Conservation (phyloP, 805 yeast genomes). For the Metschnikowia matae region DNA sequence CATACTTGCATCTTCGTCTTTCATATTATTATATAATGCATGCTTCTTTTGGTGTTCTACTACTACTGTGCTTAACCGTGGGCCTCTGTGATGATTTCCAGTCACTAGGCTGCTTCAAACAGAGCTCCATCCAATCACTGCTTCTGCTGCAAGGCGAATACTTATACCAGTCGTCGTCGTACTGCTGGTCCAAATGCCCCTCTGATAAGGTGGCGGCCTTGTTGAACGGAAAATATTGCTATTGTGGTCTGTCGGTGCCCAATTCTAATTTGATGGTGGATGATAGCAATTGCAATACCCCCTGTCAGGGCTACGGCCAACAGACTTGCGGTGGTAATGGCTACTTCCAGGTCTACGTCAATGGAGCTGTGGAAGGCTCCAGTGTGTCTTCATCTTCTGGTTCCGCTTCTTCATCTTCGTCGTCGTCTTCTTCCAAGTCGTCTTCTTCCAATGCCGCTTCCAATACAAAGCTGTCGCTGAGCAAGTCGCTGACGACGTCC, state of each 20-base stretch:
- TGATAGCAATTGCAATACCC: slow-evolving; percentile 18
- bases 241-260: slow-evolving; percentile 56
- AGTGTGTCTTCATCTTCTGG: slow-evolving; percentile 13
- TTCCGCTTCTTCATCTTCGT: slow-evolving; percentile 13
- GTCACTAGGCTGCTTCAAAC: slow-evolving; percentile 15
- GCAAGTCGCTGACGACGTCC: not conserved
- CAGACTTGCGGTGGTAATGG: slow-evolving; percentile 54
- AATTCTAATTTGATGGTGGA: slow-evolving; percentile 13
- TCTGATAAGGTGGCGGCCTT: slow-evolving; percentile 29
- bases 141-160: slow-evolving; percentile 45
- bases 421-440: slow-evolving; percentile 13
- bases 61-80: slow-evolving; percentile 10
- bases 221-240: slow-evolving; percentile 53
- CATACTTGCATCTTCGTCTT: not conserved
- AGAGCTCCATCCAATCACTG: slow-evolving; percentile 14
- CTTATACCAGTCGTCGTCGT: slow-evolving; percentile 54
- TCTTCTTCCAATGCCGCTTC: slow-evolving; percentile 11
- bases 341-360: slow-evolving; percentile 44
- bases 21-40: not conserved
- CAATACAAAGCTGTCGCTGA: not conserved
- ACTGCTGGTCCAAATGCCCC: slow-evolving; percentile 51
- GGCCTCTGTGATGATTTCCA: slow-evolving; percentile 10
- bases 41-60: slow-evolving; percentile 1
- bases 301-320: slow-evolving; percentile 59
- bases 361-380: slow-evolving; percentile 23